Evolutionary conservation across 306 rosid genomes (phyloP).

Genomic region (Spatholobus suberectus): DNA sequence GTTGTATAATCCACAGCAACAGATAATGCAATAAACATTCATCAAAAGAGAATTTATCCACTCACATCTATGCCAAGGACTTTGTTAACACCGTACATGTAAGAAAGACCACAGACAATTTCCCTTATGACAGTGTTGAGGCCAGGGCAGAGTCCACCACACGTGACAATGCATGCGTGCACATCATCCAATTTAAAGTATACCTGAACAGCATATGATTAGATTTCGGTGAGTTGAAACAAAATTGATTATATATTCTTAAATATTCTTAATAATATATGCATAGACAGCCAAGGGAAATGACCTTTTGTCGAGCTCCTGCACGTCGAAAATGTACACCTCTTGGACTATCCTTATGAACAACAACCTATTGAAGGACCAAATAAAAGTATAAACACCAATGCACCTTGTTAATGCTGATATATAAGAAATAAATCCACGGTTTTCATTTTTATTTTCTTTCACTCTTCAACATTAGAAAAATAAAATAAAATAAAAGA

Average conservation of each 20-base stretch:
- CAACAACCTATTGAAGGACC: constrained; percentile 63
- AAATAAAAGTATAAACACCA: constrained; percentile 32
- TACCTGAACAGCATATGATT: constrained; percentile 54
- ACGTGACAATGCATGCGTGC: constrained; percentile 89
- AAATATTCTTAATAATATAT: not conserved
- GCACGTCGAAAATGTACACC: constrained; percentile 95
- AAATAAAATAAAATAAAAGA: not conserved
- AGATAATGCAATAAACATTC: constrained; percentile 15
- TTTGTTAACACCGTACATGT: constrained; percentile 90
- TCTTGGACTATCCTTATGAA: constrained; percentile 81
- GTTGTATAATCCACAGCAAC: constrained; percentile 13
- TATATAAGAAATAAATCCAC: constrained; percentile 15
- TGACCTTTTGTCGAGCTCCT: constrained; percentile 92
- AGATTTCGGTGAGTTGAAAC: not conserved
- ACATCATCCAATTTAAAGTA: constrained; percentile 84
- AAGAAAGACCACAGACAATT: constrained; percentile 86
- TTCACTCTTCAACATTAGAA: constrained; percentile 23
- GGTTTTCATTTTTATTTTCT: not conserved
- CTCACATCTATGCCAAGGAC: constrained; percentile 90
- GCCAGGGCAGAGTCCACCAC: constrained; percentile 99
- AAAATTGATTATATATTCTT: not conserved
- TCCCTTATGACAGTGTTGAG: constrained; percentile 98
- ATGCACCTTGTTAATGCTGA: constrained; percentile 10
- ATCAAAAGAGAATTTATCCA: constrained; percentile 40
- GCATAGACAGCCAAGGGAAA: constrained; percentile 5